Conservation (phyloP, 2,329 filamentous ascomycete genomes). For the Diaporthe sp. region DNA sequence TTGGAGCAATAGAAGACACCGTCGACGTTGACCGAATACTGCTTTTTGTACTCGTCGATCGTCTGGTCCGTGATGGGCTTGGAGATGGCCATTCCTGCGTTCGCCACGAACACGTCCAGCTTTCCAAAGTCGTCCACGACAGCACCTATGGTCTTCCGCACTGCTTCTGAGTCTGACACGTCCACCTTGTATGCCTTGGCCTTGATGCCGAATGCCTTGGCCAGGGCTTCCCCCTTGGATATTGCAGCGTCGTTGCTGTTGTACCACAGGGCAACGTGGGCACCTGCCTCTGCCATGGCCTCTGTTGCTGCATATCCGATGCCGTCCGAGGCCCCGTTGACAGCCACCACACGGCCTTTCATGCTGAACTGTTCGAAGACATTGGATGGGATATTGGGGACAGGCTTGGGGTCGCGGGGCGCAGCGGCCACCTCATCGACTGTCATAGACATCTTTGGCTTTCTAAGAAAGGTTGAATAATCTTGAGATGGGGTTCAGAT, state of each 20-base stretch:
- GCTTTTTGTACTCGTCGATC: conserved; percentile 60
- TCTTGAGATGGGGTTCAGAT: too few relatives aligned
- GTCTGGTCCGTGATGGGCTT: conserved; percentile 66
- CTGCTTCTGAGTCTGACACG: conserved; percentile 52
- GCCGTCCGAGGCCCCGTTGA: conserved; percentile 58
- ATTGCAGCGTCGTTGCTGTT: conserved; percentile 43
- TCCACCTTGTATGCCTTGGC: conserved; percentile 56
- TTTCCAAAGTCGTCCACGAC: conserved; percentile 52
- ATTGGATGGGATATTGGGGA: conserved; percentile 51
- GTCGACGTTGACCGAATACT: conserved; percentile 66
- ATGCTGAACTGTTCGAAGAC: conserved; percentile 57
- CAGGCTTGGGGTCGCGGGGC: conserved; percentile 50
- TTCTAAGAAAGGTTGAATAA: neutral
- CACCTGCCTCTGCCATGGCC: conserved; percentile 57
- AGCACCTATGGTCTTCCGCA: conserved; percentile 45
- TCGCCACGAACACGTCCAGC: conserved; percentile 55
- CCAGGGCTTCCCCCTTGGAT: conserved; percentile 49
- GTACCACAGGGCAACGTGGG: conserved; percentile 53
- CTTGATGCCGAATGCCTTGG: conserved; percentile 50
- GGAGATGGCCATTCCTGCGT: conserved; percentile 61
- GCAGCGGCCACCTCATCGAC: conserved; percentile 42
- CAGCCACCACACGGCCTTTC: conserved; percentile 52
- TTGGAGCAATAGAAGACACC: conserved; percentile 57
- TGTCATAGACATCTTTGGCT: conserved; percentile 50
- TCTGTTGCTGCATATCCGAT: conserved; percentile 56